Evolutionary conservation across 2,329 filamentous ascomycete genomes (phyloP).

Genomic region (Reticulascus tulasneorum): DNA sequence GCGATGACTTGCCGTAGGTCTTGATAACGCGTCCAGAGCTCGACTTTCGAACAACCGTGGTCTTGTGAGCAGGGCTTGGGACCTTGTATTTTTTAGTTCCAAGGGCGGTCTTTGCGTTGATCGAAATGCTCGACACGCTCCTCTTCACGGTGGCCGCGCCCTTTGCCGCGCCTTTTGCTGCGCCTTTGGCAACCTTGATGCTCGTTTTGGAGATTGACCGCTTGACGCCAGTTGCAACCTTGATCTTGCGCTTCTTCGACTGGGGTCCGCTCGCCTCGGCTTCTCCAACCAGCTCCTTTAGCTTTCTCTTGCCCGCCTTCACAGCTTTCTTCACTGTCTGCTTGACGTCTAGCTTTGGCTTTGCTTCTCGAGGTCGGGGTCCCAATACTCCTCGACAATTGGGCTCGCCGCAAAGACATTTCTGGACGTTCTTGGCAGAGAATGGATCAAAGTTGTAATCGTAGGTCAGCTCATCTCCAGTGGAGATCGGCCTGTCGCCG

Average conservation of each 20-base stretch:
- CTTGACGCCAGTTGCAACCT: slow-evolving; percentile 28
- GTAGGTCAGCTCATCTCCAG: slow-evolving; percentile 93
- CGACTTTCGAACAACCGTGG: slow-evolving; percentile 12
- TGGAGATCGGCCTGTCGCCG: slow-evolving; percentile 83
- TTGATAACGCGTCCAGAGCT: slow-evolving; percentile 14
- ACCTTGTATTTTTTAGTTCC: slow-evolving; percentile 12
- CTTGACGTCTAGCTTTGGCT: slow-evolving; percentile 41
- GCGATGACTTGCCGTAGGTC: slow-evolving; percentile 12
- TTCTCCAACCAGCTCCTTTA: slow-evolving; percentile 47
- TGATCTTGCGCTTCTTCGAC: slow-evolving; percentile 27
- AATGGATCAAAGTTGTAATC: slow-evolving; percentile 76
- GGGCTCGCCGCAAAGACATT: slow-evolving; percentile 58
- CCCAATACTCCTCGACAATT: slow-evolving; percentile 64
- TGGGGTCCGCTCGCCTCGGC: slow-evolving; percentile 22
- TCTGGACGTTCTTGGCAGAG: slow-evolving; percentile 64
- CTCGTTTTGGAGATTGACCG: slow-evolving; percentile 28
- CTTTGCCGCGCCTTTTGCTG: slow-evolving; percentile 31
- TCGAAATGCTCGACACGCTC: slow-evolving; percentile 27
- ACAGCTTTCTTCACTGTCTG: slow-evolving; percentile 33
- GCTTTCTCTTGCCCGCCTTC: slow-evolving; percentile 53
- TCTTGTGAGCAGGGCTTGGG: slow-evolving; percentile 10
- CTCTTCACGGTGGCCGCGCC: slow-evolving; percentile 27
- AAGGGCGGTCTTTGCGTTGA: slow-evolving; percentile 10
- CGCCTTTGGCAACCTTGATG: slow-evolving; percentile 30
- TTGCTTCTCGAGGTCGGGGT: slow-evolving; percentile 55